Base-by-base conservation (phyloP, 257 asterid genomes). In the Ligustrum vulgare region DNA sequence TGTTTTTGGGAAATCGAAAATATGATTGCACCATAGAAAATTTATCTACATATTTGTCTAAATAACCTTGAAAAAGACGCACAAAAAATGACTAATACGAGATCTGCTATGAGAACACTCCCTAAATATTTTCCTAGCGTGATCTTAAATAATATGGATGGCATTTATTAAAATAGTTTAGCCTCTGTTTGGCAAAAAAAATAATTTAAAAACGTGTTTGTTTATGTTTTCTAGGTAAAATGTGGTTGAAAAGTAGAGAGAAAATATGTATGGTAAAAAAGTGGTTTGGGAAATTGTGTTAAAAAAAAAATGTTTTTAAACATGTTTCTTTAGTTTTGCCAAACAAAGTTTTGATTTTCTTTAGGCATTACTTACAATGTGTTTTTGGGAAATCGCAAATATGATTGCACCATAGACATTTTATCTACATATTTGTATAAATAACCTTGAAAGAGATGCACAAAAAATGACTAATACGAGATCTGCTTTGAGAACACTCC, bases 131-230 rank as follows among this genome's bases (percentile, higher is more conserved):
- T 51, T 13, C 13, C 25, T 37, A 16, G 31, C 28, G 6, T 36
- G 71, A 63, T 56, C 74, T 54, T 71, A 22, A 31, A 62, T 60
- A 23, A 28, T 28, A 1, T 28, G 31, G 31, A 73, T 56, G 75
- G 67, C 18, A 9, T 28, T 10, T 37, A 43, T 23, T 43, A 31
- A 54, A 77, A 70, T 60, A 60, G 10, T 25, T 60, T 60, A 60
- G 67, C n/a, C n/a, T n/a, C n/a, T n/a, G n/a, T n/a, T n/a, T n/a
- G n/a, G n/a, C n/a, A n/a, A n/a, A n/a, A n/a, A n/a, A n/a, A n/a
- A n/a, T n/a, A n/a, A n/a, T n/a, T n/a, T n/a, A n/a, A n/a, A n/a
- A n/a, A n/a, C n/a, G n/a, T n/a, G n/a, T n/a, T n/a, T n/a, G n/a
- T n/a, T n/a, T n/a, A n/a, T n/a, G n/a, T n/a, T n/a, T n/a, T n/a